Conservation (phyloP, 805 yeast genomes). For the Saccharomycopsis lassenensis region DNA sequence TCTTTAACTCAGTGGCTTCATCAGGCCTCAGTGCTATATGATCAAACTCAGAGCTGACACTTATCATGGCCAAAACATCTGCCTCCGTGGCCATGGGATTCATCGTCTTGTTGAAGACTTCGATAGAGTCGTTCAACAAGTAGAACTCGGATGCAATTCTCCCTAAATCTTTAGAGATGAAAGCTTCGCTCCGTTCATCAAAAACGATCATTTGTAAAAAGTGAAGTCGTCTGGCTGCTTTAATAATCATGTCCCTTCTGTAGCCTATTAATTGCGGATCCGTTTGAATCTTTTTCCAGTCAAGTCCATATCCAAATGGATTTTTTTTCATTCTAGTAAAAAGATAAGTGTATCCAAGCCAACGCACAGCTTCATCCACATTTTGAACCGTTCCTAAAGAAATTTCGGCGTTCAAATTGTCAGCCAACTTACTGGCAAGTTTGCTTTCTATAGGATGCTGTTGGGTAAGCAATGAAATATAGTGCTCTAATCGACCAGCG, state of each 20-base stretch:
- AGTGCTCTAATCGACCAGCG: constrained; percentile 71
- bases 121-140: constrained; percentile 72
- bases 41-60: constrained; percentile 91
- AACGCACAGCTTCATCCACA: constrained; percentile 86
- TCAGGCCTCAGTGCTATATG: constrained; percentile 82
- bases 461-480: constrained; percentile 78
- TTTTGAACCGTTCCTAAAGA: constrained; percentile 92
- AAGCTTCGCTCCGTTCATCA: constrained; percentile 73
- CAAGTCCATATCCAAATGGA: constrained; percentile 86
- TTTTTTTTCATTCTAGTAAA: constrained; percentile 90
- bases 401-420: constrained; percentile 92
- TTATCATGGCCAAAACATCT: constrained; percentile 75
- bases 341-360: constrained; percentile 97
- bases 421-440: constrained; percentile 67
- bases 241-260: constrained; percentile 63
- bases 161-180: constrained; percentile 82
- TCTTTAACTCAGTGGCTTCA: constrained; percentile 63
- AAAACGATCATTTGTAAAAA: constrained; percentile 85
- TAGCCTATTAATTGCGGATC: constrained; percentile 73
- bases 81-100: constrained; percentile 86
- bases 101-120: constrained; percentile 76
- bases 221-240: constrained; percentile 79
- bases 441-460: constrained; percentile 95
- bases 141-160: constrained; percentile 93
- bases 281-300: constrained; percentile 71